Conservation (phyloP, 441 rosid genomes). For the Rhodomyrtus psidioides region DNA sequence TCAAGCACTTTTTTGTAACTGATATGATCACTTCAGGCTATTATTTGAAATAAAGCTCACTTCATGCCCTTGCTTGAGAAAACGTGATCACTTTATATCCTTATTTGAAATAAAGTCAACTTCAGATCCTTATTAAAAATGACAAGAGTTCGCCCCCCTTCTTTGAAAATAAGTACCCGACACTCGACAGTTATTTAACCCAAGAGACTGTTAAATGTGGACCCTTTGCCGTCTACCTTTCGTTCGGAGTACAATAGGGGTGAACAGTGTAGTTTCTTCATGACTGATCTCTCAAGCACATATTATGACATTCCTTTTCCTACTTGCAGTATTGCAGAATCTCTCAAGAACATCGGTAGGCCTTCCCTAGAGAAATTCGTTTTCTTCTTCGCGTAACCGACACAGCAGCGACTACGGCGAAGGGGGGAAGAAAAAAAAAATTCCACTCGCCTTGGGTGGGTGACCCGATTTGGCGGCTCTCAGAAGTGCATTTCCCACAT, state of each 20-base stretch:
- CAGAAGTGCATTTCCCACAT: neutral
- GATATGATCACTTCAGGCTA: too few relatives aligned
- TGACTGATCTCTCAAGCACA: neutral
- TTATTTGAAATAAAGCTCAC: too few relatives aligned
- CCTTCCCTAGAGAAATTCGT: neutral
- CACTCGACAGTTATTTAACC: neutral
- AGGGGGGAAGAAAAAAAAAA: neutral
- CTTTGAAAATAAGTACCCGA: too few relatives aligned
- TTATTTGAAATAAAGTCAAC: too few relatives aligned
- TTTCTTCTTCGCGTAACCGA: neutral
- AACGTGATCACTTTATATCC: fast-evolving
- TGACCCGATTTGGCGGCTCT: neutral
- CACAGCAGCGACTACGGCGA: neutral
- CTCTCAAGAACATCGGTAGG: neutral
- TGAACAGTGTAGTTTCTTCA: neutral
- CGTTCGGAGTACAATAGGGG: neutral
- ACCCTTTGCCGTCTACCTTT: neutral
- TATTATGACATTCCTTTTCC: neutral
- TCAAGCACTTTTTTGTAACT: too few relatives aligned
- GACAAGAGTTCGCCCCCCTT: too few relatives aligned
- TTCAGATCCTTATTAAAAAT: too few relatives aligned
- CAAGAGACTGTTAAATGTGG: neutral
- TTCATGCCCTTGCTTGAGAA: too few relatives aligned
- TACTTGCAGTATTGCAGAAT: neutral
- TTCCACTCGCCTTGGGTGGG: neutral